phyloP scores from a whole-genome alignment of 176 grass and related monocot genomes.

The Dendrocalamus sinicus region DNA sequence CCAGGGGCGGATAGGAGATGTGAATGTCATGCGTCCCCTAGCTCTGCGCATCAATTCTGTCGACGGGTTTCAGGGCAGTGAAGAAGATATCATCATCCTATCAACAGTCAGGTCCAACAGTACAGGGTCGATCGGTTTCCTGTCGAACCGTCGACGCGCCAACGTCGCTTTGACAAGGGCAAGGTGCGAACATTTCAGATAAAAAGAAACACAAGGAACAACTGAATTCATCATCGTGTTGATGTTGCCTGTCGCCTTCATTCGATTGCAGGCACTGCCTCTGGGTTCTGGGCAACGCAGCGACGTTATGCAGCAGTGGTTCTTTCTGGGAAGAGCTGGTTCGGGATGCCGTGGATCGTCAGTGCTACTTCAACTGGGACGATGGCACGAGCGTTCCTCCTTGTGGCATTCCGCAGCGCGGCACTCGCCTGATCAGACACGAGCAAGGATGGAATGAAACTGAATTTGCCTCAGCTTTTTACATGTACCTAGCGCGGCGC shows the following conservation, averaged over 20 bases:
- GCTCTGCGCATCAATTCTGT: conserved; percentile 55
- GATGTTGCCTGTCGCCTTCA: neutral
- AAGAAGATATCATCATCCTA: conserved; percentile 75
- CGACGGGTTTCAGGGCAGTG: conserved; percentile 83
- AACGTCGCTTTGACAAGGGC: conserved; percentile 75
- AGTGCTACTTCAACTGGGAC: conserved; percentile 57
- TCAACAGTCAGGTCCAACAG: conserved; percentile 77
- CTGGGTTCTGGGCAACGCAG: conserved; percentile 67
- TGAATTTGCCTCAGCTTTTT: neutral
- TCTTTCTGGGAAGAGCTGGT: conserved; percentile 71
- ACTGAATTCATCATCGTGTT: neutral
- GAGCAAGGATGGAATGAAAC: neutral
- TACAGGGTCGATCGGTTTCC: conserved; percentile 57
- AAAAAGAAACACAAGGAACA: neutral
- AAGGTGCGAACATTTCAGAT: conserved; percentile 45
- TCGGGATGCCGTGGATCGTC: conserved; percentile 54
- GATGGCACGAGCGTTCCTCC: neutral
- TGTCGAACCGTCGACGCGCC: conserved; percentile 54
- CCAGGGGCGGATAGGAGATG: conserved; percentile 39
- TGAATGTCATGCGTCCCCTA: neutral
- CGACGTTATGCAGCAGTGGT: conserved; percentile 50
- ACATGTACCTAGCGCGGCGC: neutral
- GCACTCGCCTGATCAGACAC: neutral
- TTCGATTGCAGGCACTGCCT: conserved; percentile 64
- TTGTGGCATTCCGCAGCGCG: neutral